Evolutionary conservation across 164 flowering plant species (phyloP), one percentile per base, ranked within the genome.

Genomic region (Platanus orientalis): DNA sequence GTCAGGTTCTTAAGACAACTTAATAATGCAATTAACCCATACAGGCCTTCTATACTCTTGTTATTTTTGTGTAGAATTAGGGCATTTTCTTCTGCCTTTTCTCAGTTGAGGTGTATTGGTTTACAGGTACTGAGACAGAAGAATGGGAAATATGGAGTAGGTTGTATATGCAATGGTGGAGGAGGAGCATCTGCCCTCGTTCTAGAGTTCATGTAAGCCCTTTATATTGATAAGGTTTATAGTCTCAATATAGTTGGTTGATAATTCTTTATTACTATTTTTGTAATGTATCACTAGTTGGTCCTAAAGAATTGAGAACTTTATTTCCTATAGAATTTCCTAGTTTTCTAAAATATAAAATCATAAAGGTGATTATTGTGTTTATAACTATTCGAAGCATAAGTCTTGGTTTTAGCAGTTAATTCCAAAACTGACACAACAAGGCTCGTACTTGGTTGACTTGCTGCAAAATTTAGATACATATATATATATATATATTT

Each of bases 171-270:
- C 76, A 89, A 89, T 68, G 96, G 96, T 1, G 96, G 96, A 58
- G 96, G 93, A 59, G 96, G 93, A 30, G 96, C 96, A 64, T 89
- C 93, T 58, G 85, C 96, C 6, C 81, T 89, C 23, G 96, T 89
- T 59, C 70, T 89, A 57, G 87, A 89, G 78, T 83, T 80, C 72
- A 75, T 85, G 83, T 89, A 81, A 85, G 86, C 49, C 16, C 4
- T 45, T 45, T 45, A 45, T 19, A 45, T 19, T 45, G 49, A 19
- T 16, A 45, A 45, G 49, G 19, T 45, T 45, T 17, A 45, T 45
- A 12, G 20, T n/a, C 49, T 19, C 20, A 19, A 19, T 45, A 12
- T 12, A 45, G 19, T 16, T n/a, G 16, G 49, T 45, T 45, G 19
- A 19, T 45, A 19, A 17, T 14, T 45, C 49, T 45, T 6, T 4